These are phyloP conservation scores for Blastobotrys ciferrii DNA, from an alignment of 1,139 yeast genomes.

Conservation along the genomic window DNA sequence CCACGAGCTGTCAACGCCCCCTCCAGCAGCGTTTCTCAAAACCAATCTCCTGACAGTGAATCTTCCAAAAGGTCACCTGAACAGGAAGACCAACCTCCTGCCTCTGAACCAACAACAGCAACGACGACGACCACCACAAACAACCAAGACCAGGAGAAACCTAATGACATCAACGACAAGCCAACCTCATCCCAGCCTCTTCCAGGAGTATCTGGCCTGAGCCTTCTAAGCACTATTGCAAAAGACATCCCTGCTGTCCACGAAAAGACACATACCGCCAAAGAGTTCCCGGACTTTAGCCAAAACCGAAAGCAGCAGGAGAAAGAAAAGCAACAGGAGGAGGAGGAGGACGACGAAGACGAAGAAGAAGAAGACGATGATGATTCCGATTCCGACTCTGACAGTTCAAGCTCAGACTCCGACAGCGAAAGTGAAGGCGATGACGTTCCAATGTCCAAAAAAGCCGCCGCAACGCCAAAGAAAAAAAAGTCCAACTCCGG, in stretches of 20 bases:
- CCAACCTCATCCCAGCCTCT: conserved; percentile 5
- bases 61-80: conserved; percentile 5
- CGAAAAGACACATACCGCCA: conserved; percentile 11
- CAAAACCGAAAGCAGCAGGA: conserved; percentile 5
- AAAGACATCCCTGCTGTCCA: conserved; percentile 14
- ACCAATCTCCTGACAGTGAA: conserved; percentile 8
- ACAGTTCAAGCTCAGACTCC: conserved; percentile 10
- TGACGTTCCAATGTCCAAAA: conserved; percentile 15
- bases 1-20: conserved; percentile 19
- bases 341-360: conserved; percentile 6
- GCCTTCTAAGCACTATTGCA: conserved; percentile 14
- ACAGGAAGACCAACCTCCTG: conserved; percentile 2
- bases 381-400: conserved; percentile 11
- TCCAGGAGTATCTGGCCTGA: conserved; percentile 8
- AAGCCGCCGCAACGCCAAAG: conserved; percentile 10
- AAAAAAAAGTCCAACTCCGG: conserved; percentile 13
- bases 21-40: conserved; percentile 15
- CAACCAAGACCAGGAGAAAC: neutral
- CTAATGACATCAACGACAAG: neutral
- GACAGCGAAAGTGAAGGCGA: conserved; percentile 13
- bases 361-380: conserved; percentile 5
- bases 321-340: neutral
- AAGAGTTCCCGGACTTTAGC: neutral
- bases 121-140: conserved; percentile 2
- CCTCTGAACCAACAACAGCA: neutral